phyloP scores from a whole-genome alignment of 208 protist genomes.

The Leishmania major region DNA sequence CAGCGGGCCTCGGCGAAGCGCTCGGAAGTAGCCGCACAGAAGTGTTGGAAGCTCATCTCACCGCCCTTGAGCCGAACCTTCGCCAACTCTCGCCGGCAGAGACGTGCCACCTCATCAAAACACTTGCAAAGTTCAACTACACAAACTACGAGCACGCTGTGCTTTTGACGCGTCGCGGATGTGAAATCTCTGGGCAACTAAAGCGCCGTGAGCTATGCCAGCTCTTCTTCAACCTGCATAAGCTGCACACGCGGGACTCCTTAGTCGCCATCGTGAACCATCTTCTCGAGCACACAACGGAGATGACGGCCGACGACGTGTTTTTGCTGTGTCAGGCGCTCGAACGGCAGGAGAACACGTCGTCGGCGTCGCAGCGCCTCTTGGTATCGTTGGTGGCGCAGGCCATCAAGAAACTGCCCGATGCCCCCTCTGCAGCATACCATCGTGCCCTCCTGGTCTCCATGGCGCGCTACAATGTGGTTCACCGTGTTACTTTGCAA shows the following conservation, averaged over 20 bases:
- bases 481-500: conserved; percentile 31
- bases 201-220: conserved; percentile 48
- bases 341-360: conserved; percentile 69
- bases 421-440: conserved; percentile 43
- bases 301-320: conserved; percentile 51
- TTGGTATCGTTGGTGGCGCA: conserved; percentile 42
- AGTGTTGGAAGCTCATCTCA: conserved; percentile 48
- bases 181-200: conserved; percentile 64
- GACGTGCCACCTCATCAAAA: conserved; percentile 45
- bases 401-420: conserved; percentile 37
- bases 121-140: conserved; percentile 66
- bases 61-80: conserved; percentile 49
- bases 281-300: conserved; percentile 45
- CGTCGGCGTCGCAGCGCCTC: conserved; percentile 55
- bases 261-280: conserved; percentile 72
- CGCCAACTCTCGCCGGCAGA: conserved; percentile 59
- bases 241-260: conserved; percentile 77
- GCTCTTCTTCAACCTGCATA: conserved; percentile 79
- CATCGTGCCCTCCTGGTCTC: conserved; percentile 69
- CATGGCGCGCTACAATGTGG: conserved; percentile 62
- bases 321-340: conserved; percentile 60
- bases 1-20: conserved; percentile 7
- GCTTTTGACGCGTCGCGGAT: conserved; percentile 71
- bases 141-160: conserved; percentile 71
- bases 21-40: conserved; percentile 30